These are phyloP conservation scores for Plantago ovata DNA, from an alignment of 257 asterid species.

Conservation along the genomic window DNA sequence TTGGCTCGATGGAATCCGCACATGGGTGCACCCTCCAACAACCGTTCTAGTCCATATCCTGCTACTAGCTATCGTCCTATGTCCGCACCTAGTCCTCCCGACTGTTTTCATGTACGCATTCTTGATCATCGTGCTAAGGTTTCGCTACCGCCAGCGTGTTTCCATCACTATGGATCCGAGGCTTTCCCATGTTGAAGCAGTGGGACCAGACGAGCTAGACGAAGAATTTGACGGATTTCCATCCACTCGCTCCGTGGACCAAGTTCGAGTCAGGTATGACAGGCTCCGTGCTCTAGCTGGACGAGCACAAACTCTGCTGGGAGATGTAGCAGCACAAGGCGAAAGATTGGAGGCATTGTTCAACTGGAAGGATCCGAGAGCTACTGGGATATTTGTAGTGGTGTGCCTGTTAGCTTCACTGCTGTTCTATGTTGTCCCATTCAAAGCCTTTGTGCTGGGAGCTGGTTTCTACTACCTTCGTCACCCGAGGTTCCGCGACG, in stretches of 20 bases:
- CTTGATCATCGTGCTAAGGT: constrained; percentile 48
- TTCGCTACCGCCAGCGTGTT: constrained; percentile 47
- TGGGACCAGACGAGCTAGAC: constrained; percentile 73
- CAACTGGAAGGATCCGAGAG: constrained; percentile 89
- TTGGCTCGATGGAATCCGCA: constrained; percentile 69
- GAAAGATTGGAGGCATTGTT: constrained; percentile 85
- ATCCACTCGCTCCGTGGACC: constrained; percentile 49
- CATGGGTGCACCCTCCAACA: constrained; percentile 69
- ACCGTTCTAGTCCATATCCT: constrained; percentile 61
- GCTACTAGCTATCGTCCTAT: constrained; percentile 54
- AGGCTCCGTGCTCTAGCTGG: constrained; percentile 78
- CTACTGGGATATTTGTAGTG: constrained; percentile 67
- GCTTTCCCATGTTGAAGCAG: constrained; percentile 54
- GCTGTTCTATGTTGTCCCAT: constrained; percentile 62
- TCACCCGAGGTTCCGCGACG: constrained; percentile 80
- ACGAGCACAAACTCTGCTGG: constrained; percentile 75
- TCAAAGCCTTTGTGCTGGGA: constrained; percentile 59
- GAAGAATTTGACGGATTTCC: constrained; percentile 89
- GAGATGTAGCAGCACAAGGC: constrained; percentile 86
- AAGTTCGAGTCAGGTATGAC: constrained; percentile 57
- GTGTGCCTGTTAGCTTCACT: constrained; percentile 63
- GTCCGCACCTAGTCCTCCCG: constrained; percentile 71
- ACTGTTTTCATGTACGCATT: constrained; percentile 72
- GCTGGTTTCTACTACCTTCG: constrained; percentile 71
- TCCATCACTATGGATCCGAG: constrained; percentile 60